Evolutionary conservation across 2,329 filamentous ascomycete species (phyloP).

Genomic region (Aspergillus fumigatiaffinis): DNA sequence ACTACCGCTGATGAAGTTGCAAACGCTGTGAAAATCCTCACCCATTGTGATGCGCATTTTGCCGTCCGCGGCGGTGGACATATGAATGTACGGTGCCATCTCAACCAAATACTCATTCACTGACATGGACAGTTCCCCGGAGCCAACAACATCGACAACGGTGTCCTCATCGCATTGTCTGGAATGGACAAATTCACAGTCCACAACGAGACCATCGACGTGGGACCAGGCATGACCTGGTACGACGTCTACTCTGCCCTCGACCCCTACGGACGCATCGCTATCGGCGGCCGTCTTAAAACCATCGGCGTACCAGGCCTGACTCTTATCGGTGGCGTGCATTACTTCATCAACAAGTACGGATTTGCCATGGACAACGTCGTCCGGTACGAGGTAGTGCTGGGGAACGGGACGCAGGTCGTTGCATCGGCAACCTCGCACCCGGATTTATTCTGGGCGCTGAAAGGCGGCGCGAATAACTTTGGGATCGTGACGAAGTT

Average conservation of each 20-base stretch:
- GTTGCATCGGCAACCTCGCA: slow-evolving; percentile 19
- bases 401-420: slow-evolving; percentile 27
- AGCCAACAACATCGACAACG: slow-evolving; percentile 29
- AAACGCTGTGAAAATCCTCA: slow-evolving; percentile 19
- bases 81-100: slow-evolving; percentile 21
- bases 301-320: slow-evolving; percentile 36
- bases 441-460: slow-evolving; percentile 33
- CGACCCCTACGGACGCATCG: slow-evolving; percentile 19
- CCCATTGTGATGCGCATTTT: slow-evolving; percentile 40
- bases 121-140: slow-evolving; percentile 18
- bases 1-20: slow-evolving; percentile 21
- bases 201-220: slow-evolving; percentile 19
- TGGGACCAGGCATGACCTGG: slow-evolving; percentile 27
- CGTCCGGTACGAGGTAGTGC: slow-evolving; percentile 29
- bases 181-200: slow-evolving; percentile 20
- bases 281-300: slow-evolving; percentile 30
- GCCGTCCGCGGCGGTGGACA: slow-evolving; percentile 56
- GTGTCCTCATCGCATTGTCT: slow-evolving; percentile 26
- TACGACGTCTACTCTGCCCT: slow-evolving; percentile 27
- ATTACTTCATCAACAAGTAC: slow-evolving; percentile 29
- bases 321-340: slow-evolving; percentile 32
- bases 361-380: slow-evolving; percentile 35
- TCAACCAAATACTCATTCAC: neutral
- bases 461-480: slow-evolving; percentile 34
- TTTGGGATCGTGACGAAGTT: slow-evolving; percentile 35